Evolutionary conservation across 192 early-diverging fungal genomes (phyloP).

Genomic region (Kickxella alabastrina): DNA sequence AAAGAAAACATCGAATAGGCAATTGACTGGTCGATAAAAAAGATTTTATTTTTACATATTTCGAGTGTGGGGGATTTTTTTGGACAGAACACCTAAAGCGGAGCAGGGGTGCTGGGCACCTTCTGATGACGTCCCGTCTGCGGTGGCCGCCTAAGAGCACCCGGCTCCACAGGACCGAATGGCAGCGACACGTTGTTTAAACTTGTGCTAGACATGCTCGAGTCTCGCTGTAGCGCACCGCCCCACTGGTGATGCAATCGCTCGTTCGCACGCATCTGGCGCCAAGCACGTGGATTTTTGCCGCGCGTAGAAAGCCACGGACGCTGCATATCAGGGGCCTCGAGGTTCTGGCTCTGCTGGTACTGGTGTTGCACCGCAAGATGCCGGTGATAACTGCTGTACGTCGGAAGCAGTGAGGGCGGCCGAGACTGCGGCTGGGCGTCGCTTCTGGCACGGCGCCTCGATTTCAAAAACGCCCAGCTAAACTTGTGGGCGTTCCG

Average conservation of each 20-base stretch:
- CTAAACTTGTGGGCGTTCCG: conserved; percentile 5
- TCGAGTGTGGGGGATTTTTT: too few relatives aligned
- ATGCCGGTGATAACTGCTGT: conserved; percentile 1
- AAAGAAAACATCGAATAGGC: neutral
- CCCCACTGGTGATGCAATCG: neutral
- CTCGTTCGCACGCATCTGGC: conserved; percentile 27
- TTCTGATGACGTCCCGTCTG: neutral
- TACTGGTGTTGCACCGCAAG: conserved; percentile 2
- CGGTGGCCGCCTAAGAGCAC: neutral
- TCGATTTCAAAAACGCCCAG: conserved; percentile 7
- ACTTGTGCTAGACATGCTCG: conserved; percentile 5
- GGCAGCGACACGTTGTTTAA: neutral
- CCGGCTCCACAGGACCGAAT: neutral
- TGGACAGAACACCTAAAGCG: too few relatives aligned
- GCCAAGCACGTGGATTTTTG: conserved; percentile 40
- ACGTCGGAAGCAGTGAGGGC: neutral
- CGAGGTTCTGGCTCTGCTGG: neutral
- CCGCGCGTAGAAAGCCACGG: conserved; percentile 31
- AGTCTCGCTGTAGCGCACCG: neutral
- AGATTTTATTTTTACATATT: too few relatives aligned
- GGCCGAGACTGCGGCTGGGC: conserved; percentile 1
- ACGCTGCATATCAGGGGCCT: conserved; percentile 2
- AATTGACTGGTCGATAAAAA: neutral
- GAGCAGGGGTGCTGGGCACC: too few relatives aligned
- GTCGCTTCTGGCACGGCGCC: neutral